Evolutionary conservation across 257 asterid genomes (phyloP).

Genomic region (Phtheirospermum japonicum): DNA sequence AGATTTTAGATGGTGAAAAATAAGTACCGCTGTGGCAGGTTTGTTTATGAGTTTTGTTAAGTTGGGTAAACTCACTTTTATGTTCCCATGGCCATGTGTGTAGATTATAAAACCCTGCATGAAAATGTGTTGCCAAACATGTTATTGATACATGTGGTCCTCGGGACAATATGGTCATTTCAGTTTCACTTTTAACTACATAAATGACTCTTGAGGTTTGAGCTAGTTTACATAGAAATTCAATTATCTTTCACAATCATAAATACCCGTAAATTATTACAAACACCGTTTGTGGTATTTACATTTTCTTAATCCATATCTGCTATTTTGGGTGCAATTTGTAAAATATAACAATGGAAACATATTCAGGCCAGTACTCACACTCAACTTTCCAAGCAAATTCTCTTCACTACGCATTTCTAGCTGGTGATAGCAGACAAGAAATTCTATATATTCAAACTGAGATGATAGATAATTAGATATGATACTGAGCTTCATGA

Average conservation of each 20-base stretch:
- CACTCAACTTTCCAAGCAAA: too few species aligned
- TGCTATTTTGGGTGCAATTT: neutral
- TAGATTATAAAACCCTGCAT: too few species aligned
- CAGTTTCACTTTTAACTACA: neutral
- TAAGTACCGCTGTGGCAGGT: constrained; percentile 82
- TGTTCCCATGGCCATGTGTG: neutral
- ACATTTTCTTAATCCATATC: neutral
- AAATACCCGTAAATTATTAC: neutral
- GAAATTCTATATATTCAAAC: constrained; percentile 16
- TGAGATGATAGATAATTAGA: neutral
- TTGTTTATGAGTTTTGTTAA: constrained; percentile 19
- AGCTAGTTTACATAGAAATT: neutral
- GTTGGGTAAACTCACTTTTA: neutral
- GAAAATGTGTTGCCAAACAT: too few species aligned
- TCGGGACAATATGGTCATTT: constrained; percentile 1
- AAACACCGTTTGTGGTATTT: too few species aligned
- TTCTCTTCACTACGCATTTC: neutral
- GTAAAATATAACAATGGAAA: too few species aligned
- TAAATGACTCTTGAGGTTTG: neutral
- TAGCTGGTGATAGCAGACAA: neutral
- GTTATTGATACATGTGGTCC: neutral
- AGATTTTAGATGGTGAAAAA: constrained; percentile 84
- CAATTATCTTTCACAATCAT: neutral
- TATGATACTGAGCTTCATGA: neutral
- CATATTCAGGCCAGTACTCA: too few species aligned